Conservation (phyloP, 768 basidiomycete species). For the Boletellus emodensis region DNA sequence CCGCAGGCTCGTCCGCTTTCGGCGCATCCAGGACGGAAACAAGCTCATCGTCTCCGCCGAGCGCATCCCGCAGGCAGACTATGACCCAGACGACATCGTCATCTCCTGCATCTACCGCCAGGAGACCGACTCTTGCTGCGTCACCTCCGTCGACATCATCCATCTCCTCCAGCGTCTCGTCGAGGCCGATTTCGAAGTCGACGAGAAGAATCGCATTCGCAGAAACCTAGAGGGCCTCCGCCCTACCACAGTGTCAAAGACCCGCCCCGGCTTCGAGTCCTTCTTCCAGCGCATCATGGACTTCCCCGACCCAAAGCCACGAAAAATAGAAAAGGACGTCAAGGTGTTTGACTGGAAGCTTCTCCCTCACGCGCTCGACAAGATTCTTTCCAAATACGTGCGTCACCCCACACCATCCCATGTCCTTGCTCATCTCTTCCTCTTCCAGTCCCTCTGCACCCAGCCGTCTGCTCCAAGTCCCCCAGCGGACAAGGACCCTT, state of each 20-base stretch:
- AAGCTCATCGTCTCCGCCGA: slow-evolving; percentile 77
- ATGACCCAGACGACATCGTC: slow-evolving; percentile 69
- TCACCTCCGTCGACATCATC: slow-evolving; percentile 96
- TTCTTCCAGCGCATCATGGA: slow-evolving; percentile 97
- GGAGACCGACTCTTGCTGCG: slow-evolving; percentile 71
- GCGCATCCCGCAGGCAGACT: slow-evolving; percentile 68
- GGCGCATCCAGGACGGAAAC: slow-evolving; percentile 71
- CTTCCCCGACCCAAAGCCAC: slow-evolving; percentile 88
- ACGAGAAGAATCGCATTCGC: slow-evolving; percentile 95
- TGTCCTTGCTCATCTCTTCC: slow-evolving; percentile 1
- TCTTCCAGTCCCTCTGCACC: slow-evolving; percentile 41
- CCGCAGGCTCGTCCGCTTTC: slow-evolving; percentile 85
- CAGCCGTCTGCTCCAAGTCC: slow-evolving; percentile 29
- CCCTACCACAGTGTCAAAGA: slow-evolving; percentile 88
- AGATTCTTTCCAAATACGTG: slow-evolving; percentile 83
- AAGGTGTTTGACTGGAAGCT: slow-evolving; percentile 79
- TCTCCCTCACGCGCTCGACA: slow-evolving; percentile 69
- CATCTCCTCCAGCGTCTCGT: slow-evolving; percentile 79
- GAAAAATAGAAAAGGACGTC: slow-evolving; percentile 97
- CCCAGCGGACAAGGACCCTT: slow-evolving; percentile 19
- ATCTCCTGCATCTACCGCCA: slow-evolving; percentile 93
- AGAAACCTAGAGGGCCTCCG: slow-evolving; percentile 91
- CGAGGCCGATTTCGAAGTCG: slow-evolving; percentile 77
- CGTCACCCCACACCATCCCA: slow-evolving; percentile 26
- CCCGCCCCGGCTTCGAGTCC: slow-evolving; percentile 70